Evolutionary conservation across 495 filamentous ascomycete genomes (phyloP).

Genomic region (Tetracladium marchalianum): DNA sequence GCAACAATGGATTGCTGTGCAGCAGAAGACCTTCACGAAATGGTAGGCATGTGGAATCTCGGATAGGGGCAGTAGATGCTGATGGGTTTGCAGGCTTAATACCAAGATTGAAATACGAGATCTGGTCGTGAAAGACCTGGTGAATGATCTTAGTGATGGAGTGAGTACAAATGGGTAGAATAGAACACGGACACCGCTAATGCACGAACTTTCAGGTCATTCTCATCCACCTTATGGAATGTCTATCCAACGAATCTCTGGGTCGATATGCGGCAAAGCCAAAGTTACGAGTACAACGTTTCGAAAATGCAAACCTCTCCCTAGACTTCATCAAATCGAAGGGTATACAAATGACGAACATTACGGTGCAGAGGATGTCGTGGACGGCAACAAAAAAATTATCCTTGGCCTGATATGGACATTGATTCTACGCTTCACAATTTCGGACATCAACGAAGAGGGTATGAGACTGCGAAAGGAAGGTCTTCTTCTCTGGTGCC

Average conservation of each 20-base stretch:
- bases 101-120: slow-evolving; percentile 75
- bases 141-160: slow-evolving; percentile 84
- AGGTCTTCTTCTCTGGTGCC: slow-evolving; percentile 91
- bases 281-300: slow-evolving; percentile 90
- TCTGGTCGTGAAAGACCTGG: slow-evolving; percentile 70
- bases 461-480: slow-evolving; percentile 96
- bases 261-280: slow-evolving; percentile 93
- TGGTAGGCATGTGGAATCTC: slow-evolving; percentile 46
- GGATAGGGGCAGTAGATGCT: background rate
- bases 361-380: slow-evolving; percentile 96
- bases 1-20: slow-evolving; percentile 91
- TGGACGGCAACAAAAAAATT: slow-evolving; percentile 96
- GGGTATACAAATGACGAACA: slow-evolving; percentile 95
- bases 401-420: slow-evolving; percentile 97
- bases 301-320: slow-evolving; percentile 96
- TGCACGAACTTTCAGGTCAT: slow-evolving; percentile 50
- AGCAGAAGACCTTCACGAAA: slow-evolving; percentile 99
- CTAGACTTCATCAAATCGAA: slow-evolving; percentile 86
- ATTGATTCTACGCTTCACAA: slow-evolving; percentile 92
- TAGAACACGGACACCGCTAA: background rate
- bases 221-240: slow-evolving; percentile 93
- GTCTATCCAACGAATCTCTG: slow-evolving; percentile 84
- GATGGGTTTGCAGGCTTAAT: slow-evolving; percentile 63
- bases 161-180: slow-evolving; percentile 40
- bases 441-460: slow-evolving; percentile 96